Conservation (phyloP, 768 basidiomycete species). For the Pleurotus tuoliensis region DNA sequence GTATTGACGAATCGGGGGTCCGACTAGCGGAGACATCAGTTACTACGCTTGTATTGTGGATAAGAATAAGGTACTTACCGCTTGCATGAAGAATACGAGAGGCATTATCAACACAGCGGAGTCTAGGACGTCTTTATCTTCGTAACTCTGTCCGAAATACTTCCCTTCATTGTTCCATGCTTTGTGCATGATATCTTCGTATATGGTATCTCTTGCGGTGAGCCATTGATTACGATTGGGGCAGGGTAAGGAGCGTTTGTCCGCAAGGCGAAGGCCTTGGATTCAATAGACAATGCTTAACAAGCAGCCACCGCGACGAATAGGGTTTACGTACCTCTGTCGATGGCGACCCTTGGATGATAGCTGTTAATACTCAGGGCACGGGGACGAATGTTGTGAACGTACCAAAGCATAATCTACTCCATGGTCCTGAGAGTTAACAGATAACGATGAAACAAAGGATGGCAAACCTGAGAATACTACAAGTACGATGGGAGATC, state of each 20-base stretch:
- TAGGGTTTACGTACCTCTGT: constrained; percentile 54
- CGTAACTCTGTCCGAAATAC: constrained; percentile 88
- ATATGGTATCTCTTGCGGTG: constrained; percentile 72
- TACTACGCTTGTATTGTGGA: not conserved
- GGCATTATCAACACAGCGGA: constrained; percentile 91
- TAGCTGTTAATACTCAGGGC: not conserved
- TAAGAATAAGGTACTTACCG: constrained; percentile 38
- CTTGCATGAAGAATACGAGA: constrained; percentile 86
- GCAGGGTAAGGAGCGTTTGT: constrained; percentile 91
- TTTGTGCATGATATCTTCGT: constrained; percentile 90
- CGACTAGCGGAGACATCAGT: constrained; percentile 37
- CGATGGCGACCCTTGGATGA: constrained; percentile 80
- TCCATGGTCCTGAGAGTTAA: constrained; percentile 3
- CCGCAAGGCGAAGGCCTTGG: constrained; percentile 79
- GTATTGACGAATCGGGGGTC: constrained; percentile 90
- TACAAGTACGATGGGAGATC: constrained; percentile 17
- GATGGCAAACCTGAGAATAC: constrained; percentile 71
- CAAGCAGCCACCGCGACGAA: not conserved
- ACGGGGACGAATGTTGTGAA: not conserved
- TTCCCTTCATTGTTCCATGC: constrained; percentile 74
- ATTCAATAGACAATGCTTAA: not conserved
- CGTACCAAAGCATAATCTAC: constrained; percentile 86
- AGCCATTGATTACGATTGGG: constrained; percentile 71
- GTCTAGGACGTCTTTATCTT: constrained; percentile 78
- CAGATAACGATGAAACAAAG: not conserved